Conservation (phyloP, 1,284 basidiomycete species). For the Tetrapyrgos nigripes region DNA sequence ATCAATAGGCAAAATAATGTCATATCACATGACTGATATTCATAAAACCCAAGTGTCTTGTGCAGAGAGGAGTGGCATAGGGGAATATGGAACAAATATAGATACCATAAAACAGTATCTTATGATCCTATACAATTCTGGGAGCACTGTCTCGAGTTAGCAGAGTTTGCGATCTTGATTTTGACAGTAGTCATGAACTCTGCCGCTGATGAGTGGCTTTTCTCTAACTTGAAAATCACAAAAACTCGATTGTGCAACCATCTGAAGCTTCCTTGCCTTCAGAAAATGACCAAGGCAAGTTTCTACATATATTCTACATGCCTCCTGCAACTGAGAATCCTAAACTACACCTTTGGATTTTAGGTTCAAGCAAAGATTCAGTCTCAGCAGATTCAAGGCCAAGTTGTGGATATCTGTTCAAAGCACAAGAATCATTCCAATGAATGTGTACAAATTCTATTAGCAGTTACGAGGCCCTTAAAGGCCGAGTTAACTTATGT, state of each 20-base stretch:
- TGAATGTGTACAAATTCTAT: not conserved
- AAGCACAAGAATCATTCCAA: no score
- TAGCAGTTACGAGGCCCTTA: no score
- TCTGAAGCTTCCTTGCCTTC: slow-evolving; percentile 19
- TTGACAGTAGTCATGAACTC: slow-evolving; percentile 27
- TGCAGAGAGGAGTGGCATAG: no score
- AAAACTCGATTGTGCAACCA: slow-evolving; percentile 23
- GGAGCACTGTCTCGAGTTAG: slow-evolving; percentile 19
- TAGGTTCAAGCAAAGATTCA: slow-evolving; percentile 4
- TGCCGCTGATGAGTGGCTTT: slow-evolving; percentile 22
- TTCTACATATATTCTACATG: not conserved
- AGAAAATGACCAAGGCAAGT: slow-evolving; percentile 21
- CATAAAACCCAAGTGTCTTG: no score
- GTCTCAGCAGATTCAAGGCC: not conserved
- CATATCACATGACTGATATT: no score
- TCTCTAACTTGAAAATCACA: slow-evolving; percentile 28
- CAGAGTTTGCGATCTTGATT: slow-evolving; percentile 26
- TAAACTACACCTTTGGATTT: not conserved
- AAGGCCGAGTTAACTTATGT: not conserved
- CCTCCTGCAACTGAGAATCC: not conserved
- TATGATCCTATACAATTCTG: slow-evolving; percentile 29
- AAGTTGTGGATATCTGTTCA: not conserved
- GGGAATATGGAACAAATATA: no score
- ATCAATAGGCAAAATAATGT: no score
- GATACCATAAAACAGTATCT: no score